Base-by-base conservation (phyloP, 257 asterid species). In the Salvia miltiorrhiza region DNA sequence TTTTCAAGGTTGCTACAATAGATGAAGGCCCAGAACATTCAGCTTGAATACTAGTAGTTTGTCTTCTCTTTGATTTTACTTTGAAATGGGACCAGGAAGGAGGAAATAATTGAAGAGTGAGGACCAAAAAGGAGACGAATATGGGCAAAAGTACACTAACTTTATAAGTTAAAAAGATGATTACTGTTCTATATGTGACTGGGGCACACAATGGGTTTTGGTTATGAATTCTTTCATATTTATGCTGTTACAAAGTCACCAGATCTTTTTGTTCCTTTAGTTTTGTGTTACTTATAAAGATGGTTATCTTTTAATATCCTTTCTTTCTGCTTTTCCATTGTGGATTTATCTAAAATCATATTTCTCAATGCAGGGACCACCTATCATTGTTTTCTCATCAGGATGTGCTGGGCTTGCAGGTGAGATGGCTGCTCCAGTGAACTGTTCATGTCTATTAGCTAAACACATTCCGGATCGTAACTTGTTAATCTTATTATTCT, bases 381-480 rank as follows among this genome's bases (percentile, higher is more conserved):
- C 95, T 7, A 91, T 90, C 57, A 90, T 93, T 60, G 66, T 93
- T 76, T 88, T 90, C 78, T 92, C 98, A 67, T 88, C 95, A 67
- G 97, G 84, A 41, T 92, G 97, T 84, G 97, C 96, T 54, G 98
- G 98, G 32, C 53, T 92, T 79, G 87, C 90, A 72, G 98, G 97
- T 92, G 49, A 77, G 85, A 54, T 35, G 45, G 67, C 67, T 73
- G 54, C 47, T 37, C 44, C 23, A 41, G 28, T 16, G 75, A 66
- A 57, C 32, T 64, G 56, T 53, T n/a, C 30, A 40, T 61, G 28
- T 44, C 68, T 30, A n/a, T 56, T 50, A 17, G 48, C 53, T 65
- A 24, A 43, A 56, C 12, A 26, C 47, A 47, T 49, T 63, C 13
- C 50, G 32, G 44, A 30, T 35, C n/a, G 7, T 26, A 19, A 40